Conservation (phyloP, 768 basidiomycete genomes). For the Coprinopsis strossmayeri region DNA sequence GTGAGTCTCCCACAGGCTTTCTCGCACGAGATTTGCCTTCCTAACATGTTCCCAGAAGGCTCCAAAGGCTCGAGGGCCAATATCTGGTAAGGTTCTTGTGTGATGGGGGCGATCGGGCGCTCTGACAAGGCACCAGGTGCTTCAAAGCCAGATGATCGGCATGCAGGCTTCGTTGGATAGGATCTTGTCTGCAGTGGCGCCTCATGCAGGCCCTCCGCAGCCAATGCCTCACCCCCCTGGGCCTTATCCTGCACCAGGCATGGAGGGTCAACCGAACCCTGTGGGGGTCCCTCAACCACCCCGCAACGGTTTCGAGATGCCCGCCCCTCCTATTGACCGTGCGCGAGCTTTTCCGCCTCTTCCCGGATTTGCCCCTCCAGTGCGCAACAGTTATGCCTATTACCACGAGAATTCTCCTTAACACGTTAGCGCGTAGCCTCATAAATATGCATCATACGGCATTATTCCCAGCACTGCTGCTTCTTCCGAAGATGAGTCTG, state of each 20-base stretch:
- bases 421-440: conserved; percentile 46
- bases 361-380: conserved; percentile 88
- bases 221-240: conserved; percentile 25
- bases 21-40: conserved; percentile 15
- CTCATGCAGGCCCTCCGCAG: conserved; percentile 32
- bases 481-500: conserved; percentile 88
- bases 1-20: conserved; percentile 35
- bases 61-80: conserved; percentile 81
- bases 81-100: conserved; percentile 55
- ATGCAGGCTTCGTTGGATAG: conserved; percentile 88
- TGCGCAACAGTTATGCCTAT: conserved; percentile 29
- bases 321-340: conserved; percentile 24
- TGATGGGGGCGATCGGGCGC: background rate
- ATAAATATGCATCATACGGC: conserved; percentile 88
- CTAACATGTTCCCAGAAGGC: conserved; percentile 49
- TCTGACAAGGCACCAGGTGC: conserved; percentile 43
- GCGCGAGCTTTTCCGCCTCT: conserved; percentile 67
- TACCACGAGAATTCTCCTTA: conserved; percentile 15
- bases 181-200: conserved; percentile 56
- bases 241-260: conserved; percentile 18
- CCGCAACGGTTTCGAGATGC: conserved; percentile 33
- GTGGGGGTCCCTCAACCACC: conserved; percentile 16
- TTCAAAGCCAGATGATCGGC: conserved; percentile 93
- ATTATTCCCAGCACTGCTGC: conserved; percentile 79
- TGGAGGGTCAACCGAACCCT: conserved; percentile 23